Evolutionary conservation across 2,329 filamentous ascomycete species (phyloP).

Genomic region (Rosellinia necatrix): DNA sequence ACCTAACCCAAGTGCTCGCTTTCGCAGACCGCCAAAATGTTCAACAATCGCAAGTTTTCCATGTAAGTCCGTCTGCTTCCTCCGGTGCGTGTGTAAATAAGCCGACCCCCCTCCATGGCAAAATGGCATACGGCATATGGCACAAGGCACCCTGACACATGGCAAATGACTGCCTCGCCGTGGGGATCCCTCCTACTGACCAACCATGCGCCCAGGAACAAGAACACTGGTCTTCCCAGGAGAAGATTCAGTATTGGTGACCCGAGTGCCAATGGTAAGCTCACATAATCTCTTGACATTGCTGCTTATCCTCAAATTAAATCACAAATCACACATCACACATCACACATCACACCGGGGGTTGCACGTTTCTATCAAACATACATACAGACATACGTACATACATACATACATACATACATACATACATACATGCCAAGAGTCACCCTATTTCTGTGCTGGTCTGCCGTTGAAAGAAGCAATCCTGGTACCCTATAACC

Average conservation of each 20-base stretch:
- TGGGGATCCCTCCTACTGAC: neutral
- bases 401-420: conserved; percentile 27
- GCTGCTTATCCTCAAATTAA: too few relatives aligned
- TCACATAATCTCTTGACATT: conserved; percentile 12
- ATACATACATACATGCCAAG: conserved; percentile 34
- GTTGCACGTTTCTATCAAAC: conserved; percentile 24
- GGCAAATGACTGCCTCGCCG: neutral
- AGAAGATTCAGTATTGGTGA: conserved; percentile 65
- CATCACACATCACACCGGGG: conserved; percentile 9
- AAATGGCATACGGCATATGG: too few relatives aligned
- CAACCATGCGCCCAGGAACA: conserved; percentile 48
- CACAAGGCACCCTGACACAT: neutral
- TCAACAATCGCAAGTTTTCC: conserved; percentile 65
- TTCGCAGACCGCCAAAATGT: conserved; percentile 47
- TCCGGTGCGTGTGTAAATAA: neutral
- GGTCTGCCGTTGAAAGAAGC: conserved; percentile 3
- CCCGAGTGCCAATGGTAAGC: conserved; percentile 60
- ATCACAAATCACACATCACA: too few relatives aligned
- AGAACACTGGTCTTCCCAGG: conserved; percentile 65
- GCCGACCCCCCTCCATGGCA: neutral
- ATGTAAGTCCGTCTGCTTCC: conserved; percentile 50
- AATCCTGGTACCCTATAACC: conserved; percentile 17
- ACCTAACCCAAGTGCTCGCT: too few relatives aligned
- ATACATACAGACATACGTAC: too few relatives aligned
- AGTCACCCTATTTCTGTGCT: conserved; percentile 11